Evolutionary conservation across 257 asterid genomes (phyloP).

Genomic region (Verbena officinalis): DNA sequence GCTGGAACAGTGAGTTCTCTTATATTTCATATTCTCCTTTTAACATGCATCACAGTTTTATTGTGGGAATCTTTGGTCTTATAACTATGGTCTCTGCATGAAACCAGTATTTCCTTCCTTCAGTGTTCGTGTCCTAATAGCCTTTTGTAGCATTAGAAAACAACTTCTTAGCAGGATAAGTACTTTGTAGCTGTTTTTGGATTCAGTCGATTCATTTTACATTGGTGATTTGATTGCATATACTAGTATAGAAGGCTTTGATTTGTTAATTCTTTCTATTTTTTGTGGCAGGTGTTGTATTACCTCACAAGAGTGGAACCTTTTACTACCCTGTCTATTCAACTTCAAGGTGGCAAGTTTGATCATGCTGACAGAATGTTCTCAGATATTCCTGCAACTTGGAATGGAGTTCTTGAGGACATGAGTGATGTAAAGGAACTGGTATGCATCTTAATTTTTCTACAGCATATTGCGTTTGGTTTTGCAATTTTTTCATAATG

Average conservation of each 20-base stretch:
- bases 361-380: conserved; percentile 99
- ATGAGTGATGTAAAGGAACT: conserved; percentile 97
- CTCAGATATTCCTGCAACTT: conserved; percentile 85
- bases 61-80: not conserved
- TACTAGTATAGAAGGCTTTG: conserved; percentile 21
- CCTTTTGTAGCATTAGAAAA: conserved; percentile 17
- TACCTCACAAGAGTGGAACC: conserved; percentile 95
- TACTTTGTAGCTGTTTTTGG: conserved; percentile 3
- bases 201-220: conserved; percentile 1
- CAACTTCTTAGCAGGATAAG: conserved; percentile 3
- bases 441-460: conserved; percentile 52
- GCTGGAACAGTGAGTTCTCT: conserved; percentile 87
- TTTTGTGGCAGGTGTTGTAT: conserved; percentile 71
- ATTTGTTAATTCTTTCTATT: conserved; percentile 23
- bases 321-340: conserved; percentile 93
- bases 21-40: conserved; percentile 21
- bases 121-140: conserved; percentile 21
- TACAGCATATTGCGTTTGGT: conserved; percentile 5
- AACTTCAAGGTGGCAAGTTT: conserved; percentile 97
- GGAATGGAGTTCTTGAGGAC: conserved; percentile 98
- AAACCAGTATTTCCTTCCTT: conserved; percentile 18
- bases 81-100: conserved; percentile 17
- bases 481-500: conserved; percentile 3
- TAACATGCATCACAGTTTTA: not conserved
- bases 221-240: conserved; percentile 27